A percentile compares a stretch with the other conserved stretches of the same genome.
phyloP scores from a whole-genome alignment of 208 protist genomes.

The Trypanosoma boissoni region DNA sequence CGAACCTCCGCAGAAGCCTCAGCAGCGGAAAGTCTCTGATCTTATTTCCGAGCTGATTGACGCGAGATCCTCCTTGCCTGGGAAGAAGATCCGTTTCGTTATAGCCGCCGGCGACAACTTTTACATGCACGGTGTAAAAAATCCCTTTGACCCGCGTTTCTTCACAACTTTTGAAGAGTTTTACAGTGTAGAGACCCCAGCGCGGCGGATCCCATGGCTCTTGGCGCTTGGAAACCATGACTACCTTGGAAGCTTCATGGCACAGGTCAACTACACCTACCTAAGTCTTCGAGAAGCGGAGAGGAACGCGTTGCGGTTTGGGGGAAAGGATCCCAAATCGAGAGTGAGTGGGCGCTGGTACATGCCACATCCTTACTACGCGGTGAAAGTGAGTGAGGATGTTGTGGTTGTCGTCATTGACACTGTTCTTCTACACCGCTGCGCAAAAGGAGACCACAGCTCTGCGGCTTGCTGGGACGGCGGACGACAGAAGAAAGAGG shows the following conservation, averaged over 20 bases:
- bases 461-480: conserved; percentile 24
- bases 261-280: conserved; percentile 34
- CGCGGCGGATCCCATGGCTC: conserved; percentile 30
- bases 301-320: no score
- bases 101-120: conserved; percentile 53
- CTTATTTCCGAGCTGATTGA: conserved; percentile 25
- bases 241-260: conserved; percentile 26
- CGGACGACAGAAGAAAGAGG: conserved; percentile 20
- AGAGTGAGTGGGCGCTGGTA: conserved; percentile 29
- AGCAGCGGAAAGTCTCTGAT: conserved; percentile 17
- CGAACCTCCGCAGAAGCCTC: conserved; percentile 3
- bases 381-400: conserved; percentile 22
- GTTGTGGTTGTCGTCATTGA: conserved; percentile 33
- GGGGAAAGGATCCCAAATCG: no score
- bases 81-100: conserved; percentile 28
- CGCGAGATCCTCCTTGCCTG: not conserved
- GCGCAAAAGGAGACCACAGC: not conserved
- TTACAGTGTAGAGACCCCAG: conserved; percentile 15
- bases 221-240: conserved; percentile 54
- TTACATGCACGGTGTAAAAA: conserved; percentile 32
- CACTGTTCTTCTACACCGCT: conserved; percentile 31
- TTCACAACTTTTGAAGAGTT: conserved; percentile 34
- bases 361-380: conserved; percentile 32
- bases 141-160: conserved; percentile 20
- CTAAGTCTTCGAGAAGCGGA: no score